Evolutionary conservation across 352 stramenopile species (phyloP).

Genomic region (Globisporangium acanthophoron): DNA sequence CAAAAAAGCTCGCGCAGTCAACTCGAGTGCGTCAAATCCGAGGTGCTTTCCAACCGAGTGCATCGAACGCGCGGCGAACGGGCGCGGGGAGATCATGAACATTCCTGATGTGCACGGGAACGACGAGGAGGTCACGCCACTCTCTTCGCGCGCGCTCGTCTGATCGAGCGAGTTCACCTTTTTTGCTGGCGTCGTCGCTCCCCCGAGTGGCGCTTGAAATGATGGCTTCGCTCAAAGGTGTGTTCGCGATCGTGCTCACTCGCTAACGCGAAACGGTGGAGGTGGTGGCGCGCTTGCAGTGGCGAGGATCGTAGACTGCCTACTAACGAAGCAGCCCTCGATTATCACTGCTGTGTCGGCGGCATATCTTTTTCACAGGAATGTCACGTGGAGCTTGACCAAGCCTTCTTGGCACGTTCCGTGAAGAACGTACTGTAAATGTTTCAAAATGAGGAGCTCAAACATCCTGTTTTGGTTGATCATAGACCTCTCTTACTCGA

Average conservation of each 20-base stretch:
- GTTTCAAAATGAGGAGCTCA: background rate
- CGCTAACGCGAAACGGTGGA: no score
- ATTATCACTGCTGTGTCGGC: no score
- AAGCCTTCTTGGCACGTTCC: background rate
- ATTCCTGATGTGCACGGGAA: background rate
- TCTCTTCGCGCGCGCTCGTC: background rate
- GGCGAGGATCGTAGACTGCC: no score
- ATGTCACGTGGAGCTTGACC: background rate
- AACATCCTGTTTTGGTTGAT: background rate
- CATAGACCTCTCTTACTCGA: background rate
- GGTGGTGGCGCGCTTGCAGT: no score
- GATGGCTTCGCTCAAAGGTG: background rate
- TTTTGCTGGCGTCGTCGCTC: no score
- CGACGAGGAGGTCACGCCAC: background rate
- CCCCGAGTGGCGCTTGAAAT: background rate
- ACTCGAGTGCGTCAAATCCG: no score
- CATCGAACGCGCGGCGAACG: background rate
- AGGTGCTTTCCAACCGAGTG: background rate
- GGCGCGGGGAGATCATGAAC: background rate
- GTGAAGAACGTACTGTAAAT: background rate
- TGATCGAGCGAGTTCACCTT: background rate
- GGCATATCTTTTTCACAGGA: no score
- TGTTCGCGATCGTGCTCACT: background rate
- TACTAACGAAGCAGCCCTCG: no score
- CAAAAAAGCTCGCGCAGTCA: no score